phyloP scores from a whole-genome alignment of 257 asterid species.

The Solanum chmielewskii region DNA sequence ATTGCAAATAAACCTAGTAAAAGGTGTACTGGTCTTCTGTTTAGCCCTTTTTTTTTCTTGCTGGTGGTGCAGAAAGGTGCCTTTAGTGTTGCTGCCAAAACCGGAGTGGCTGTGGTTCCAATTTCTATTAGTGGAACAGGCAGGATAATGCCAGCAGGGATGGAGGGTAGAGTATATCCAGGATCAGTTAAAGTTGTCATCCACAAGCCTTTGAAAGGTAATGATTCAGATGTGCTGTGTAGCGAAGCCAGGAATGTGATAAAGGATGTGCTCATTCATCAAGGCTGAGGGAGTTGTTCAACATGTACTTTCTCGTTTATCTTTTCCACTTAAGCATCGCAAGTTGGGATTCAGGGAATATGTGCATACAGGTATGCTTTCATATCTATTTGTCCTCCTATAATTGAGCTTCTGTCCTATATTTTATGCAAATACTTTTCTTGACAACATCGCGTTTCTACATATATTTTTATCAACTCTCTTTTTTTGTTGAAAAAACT shows the following conservation, averaged over 20 bases:
- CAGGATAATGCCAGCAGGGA: conserved; percentile 82
- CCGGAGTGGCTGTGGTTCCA: conserved; percentile 81
- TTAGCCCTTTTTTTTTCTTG: not conserved
- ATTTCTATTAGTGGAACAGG: conserved; percentile 84
- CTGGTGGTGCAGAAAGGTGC: conserved; percentile 77
- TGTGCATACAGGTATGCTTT: conserved; percentile 8
- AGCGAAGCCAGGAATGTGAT: conserved; percentile 56
- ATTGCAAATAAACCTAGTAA: not conserved
- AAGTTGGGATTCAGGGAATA: conserved; percentile 1
- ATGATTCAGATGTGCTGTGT: conserved; percentile 47
- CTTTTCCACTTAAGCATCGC: not conserved
- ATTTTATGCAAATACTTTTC: not conserved
- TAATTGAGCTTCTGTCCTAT: not conserved
- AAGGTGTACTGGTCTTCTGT: not conserved
- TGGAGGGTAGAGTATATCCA: conserved; percentile 54
- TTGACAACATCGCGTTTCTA: not conserved
- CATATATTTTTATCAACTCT: not conserved
- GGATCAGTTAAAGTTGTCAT: conserved; percentile 68
- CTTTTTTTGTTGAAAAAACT: not conserved
- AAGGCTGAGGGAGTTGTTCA: conserved; percentile 18
- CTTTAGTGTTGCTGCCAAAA: conserved; percentile 74
- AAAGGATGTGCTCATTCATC: conserved; percentile 40
- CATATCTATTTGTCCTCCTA: not conserved
- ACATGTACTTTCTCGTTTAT: not conserved
- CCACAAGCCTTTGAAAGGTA: conserved; percentile 58